A percentile compares a stretch with the other conserved stretches of the same genome.
Evolutionary conservation across 441 rosid species (phyloP).

Genomic region (Pelargonium citronellum): DNA sequence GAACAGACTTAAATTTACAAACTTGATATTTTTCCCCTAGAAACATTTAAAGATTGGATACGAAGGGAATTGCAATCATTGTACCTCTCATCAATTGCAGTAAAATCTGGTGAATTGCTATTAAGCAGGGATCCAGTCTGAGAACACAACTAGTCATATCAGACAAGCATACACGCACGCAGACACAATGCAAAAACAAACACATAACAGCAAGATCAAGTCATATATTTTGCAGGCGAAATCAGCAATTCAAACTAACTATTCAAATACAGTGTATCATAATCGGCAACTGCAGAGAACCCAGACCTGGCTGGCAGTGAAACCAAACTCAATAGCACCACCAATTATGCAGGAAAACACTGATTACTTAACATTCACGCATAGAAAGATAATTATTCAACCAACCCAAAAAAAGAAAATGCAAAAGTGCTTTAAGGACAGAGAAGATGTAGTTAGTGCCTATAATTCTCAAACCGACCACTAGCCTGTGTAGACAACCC

Average conservation of each 20-base stretch:
- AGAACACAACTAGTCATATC: background rate
- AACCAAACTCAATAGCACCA: too few species aligned
- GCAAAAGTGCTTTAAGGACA: too few species aligned
- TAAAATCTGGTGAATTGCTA: background rate
- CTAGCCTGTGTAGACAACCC: background rate
- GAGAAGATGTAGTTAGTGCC: too few species aligned
- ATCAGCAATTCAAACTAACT: background rate
- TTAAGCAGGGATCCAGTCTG: background rate
- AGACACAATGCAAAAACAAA: too few species aligned
- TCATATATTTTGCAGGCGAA: background rate
- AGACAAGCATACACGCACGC: background rate
- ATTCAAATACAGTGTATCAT: background rate
- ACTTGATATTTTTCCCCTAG: background rate
- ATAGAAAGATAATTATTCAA: too few species aligned
- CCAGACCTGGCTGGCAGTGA: background rate
- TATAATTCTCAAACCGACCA: too few species aligned
- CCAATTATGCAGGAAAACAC: background rate
- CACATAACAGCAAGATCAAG: background rate
- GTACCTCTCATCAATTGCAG: background rate
- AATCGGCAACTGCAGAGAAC: background rate
- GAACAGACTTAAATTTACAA: slow-evolving; percentile 8
- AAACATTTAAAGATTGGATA: background rate
- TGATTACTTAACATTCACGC: too few species aligned
- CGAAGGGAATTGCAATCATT: background rate
- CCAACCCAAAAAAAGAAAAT: too few species aligned